Percentiles rank a stretch among this genome's conserved stretches.
Conservation (phyloP, 148 eudicot species). For the Dysphania ambrosioides region DNA sequence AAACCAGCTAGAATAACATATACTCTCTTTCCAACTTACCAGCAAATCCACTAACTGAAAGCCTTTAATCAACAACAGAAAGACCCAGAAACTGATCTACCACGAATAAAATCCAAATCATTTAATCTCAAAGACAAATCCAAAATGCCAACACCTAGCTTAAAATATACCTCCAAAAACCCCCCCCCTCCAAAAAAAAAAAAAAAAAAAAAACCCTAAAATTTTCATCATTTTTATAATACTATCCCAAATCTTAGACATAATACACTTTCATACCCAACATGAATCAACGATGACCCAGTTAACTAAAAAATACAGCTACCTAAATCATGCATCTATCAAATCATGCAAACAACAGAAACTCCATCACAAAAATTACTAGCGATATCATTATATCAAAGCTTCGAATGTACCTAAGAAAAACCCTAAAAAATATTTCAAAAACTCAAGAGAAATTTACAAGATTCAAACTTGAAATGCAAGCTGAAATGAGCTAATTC, state of each 20-base stretch:
- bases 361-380: too few species aligned
- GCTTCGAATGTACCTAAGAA: constrained; percentile 6
- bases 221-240: too few species aligned
- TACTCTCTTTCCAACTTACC: not conserved
- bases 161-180: too few species aligned
- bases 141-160: not conserved
- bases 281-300: not conserved
- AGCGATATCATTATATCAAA: too few species aligned
- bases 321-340: not conserved
- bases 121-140: too few species aligned
- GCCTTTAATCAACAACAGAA: not conserved
- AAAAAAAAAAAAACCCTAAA: too few species aligned
- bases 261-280: too few species aligned
- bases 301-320: not conserved
- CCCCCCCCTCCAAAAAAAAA: too few species aligned
- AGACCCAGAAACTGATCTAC: not conserved
- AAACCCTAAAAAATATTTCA: constrained; percentile 8
- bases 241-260: too few species aligned
- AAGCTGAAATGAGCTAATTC: constrained; percentile 10
- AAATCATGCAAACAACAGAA: constrained; percentile 5
- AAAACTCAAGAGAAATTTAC: not conserved
- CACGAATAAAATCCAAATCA: too few species aligned
- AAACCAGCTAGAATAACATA: not conserved
- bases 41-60: not conserved
- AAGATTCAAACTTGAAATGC: constrained; percentile 2